These are phyloP conservation scores for Pyrenophora seminiperda DNA, from an alignment of 2,329 filamentous ascomycete species.

Conservation along the genomic window DNA sequence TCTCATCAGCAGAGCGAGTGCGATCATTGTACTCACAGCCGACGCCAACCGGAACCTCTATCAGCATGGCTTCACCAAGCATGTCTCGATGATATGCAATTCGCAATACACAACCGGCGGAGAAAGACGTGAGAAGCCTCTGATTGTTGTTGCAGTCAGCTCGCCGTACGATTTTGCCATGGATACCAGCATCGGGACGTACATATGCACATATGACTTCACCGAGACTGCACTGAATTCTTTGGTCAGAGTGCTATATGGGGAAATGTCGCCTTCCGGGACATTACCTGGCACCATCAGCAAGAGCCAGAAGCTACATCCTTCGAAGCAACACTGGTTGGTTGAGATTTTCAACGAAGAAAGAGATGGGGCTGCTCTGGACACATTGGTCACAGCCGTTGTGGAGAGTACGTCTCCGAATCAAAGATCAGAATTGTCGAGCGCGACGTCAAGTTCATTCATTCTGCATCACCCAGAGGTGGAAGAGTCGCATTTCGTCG, in stretches of 20 bases:
- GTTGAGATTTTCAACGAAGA: slow-evolving; percentile 86
- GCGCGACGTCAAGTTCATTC: slow-evolving; percentile 75
- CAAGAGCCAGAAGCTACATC: slow-evolving; percentile 83
- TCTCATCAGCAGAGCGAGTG: slow-evolving; percentile 83
- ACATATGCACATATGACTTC: slow-evolving; percentile 95
- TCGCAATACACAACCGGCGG: slow-evolving; percentile 73
- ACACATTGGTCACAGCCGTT: slow-evolving; percentile 73
- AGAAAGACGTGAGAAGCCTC: slow-evolving; percentile 76
- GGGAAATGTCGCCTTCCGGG: slow-evolving; percentile 67
- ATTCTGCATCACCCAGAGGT: slow-evolving; percentile 72
- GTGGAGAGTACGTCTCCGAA: slow-evolving; percentile 69
- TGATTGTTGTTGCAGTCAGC: slow-evolving; percentile 90
- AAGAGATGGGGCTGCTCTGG: slow-evolving; percentile 73
- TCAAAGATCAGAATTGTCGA: slow-evolving; percentile 70
- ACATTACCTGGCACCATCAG: slow-evolving; percentile 73
- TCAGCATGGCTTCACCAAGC: slow-evolving; percentile 92
- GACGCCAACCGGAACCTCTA: slow-evolving; percentile 94
- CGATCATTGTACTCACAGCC: slow-evolving; percentile 88
- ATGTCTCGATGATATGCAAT: slow-evolving; percentile 93
- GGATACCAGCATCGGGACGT: slow-evolving; percentile 87
- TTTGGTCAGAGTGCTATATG: slow-evolving; percentile 81
- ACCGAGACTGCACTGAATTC: slow-evolving; percentile 89
- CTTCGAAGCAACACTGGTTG: slow-evolving; percentile 93
- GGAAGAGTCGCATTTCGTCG: slow-evolving; percentile 85
- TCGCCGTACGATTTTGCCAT: slow-evolving; percentile 97